Conservation (phyloP, 2,329 filamentous ascomycete species). For the Fusarium bactridioides region DNA sequence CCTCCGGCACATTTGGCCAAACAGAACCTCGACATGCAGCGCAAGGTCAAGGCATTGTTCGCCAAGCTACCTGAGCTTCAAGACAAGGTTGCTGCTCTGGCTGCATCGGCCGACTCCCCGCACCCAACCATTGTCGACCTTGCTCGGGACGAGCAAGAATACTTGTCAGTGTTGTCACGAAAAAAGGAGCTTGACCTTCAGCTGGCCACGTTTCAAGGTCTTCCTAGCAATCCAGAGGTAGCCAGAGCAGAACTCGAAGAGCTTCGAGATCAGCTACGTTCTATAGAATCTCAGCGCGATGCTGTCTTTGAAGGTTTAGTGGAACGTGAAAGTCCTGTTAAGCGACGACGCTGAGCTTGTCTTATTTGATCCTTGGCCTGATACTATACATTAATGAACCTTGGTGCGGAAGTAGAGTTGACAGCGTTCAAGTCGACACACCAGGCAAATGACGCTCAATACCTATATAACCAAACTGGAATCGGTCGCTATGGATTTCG, state of each 20-base stretch:
- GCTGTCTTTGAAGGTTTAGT: conserved; percentile 77
- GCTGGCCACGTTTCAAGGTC: conserved; percentile 71
- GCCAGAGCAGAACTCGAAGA: conserved; percentile 76
- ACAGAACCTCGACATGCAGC: conserved; percentile 77
- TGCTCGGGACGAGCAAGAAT: conserved; percentile 63
- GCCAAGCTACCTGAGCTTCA: conserved; percentile 70
- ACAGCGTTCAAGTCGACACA: conserved; percentile 5
- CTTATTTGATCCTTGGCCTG: conserved; percentile 11
- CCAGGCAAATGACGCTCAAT: conserved; percentile 12
- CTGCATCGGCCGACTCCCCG: conserved; percentile 45
- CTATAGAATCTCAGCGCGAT: conserved; percentile 71
- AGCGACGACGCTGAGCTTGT: conserved; percentile 44
- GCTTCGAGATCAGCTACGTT: conserved; percentile 69
- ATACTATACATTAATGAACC: conserved; percentile 33
- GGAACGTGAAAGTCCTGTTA: conserved; percentile 65
- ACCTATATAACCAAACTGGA: conserved; percentile 8
- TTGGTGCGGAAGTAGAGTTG: too few relatives aligned
- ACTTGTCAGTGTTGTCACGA: conserved; percentile 62
- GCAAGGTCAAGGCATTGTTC: conserved; percentile 71
- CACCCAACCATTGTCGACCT: conserved; percentile 65
- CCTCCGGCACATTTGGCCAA: conserved; percentile 67
- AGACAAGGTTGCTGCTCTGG: conserved; percentile 58
- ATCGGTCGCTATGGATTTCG: conserved; percentile 47
- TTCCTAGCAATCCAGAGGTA: conserved; percentile 74
- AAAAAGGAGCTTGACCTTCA: conserved; percentile 69